Base-by-base conservation (phyloP, 805 yeast species). In the Candida palmyrensis region DNA sequence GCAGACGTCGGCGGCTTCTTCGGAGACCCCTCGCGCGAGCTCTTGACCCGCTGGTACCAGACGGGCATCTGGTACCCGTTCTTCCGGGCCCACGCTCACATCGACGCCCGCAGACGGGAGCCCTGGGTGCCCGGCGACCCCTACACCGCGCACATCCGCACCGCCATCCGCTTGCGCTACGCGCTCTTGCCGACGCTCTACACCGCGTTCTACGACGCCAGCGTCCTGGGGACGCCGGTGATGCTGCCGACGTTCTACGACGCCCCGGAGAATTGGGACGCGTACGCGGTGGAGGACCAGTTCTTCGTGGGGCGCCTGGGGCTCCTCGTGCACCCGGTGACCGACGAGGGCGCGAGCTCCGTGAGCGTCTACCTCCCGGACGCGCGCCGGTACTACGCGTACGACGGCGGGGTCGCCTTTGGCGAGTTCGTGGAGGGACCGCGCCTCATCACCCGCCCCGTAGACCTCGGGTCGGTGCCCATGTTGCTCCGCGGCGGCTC, bases 1-100 rank as follows among this genome's bases (percentile, higher is more conserved):
- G 90, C 96, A 6, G 99, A 92, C 62, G 90, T 92, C 29, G 97
- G 96, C 21, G 98, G 99, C 0, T 92, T 92, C 52, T 89, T 88
- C 51, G 95, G 95, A 3, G 73, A 92, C 53, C 97, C 98, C 0
- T 63, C 78, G 0, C 68, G 74, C 22, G 97, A 92, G 49, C 60
- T 92, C 39, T 65, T 86, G 37, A 73, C 84, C 0, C 72, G 99
- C 49, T 92, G 98, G 98, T 90, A 89, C 53, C 98, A 92, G 56
- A 71, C 95, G 2, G 98, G 97, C 38, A 75, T 84, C 18, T 90
- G 94, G 82, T 89, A 90, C 58, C 98, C 98, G 22, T 92, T 92
- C 49, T 90, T 92, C 66, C 71, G 98, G 49, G 97, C 82, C 0
- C 99, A 92, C 60, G 97, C 97, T 0, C 97, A 92, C 61, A 83